These are phyloP conservation scores for Coemansia sp. DNA, from an alignment of 371 early-diverging fungal species.

Conservation along the genomic window DNA sequence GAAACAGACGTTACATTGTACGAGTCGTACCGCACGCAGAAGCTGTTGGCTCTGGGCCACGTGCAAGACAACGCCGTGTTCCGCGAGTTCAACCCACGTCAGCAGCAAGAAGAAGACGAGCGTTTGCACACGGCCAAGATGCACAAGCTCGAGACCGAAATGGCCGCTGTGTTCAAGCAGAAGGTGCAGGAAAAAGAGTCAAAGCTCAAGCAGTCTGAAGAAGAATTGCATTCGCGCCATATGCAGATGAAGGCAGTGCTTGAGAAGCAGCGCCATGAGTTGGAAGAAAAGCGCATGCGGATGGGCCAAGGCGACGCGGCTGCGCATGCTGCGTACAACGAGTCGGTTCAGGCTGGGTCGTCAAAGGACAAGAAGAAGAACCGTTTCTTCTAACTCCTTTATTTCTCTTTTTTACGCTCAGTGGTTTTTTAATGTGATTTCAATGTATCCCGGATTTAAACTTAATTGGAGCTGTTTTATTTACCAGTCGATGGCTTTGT, in stretches of 20 bases:
- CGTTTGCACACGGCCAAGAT: conserved; percentile 90
- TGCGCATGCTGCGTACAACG: conserved; percentile 57
- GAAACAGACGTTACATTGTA: conserved; percentile 80
- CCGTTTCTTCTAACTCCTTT: conserved; percentile 40
- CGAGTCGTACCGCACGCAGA: conserved; percentile 88
- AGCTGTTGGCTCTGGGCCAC: conserved; percentile 75
- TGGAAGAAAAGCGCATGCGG: conserved; percentile 90
- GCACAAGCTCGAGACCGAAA: conserved; percentile 97
- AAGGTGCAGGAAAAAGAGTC: conserved; percentile 98
- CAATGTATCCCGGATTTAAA: too few species aligned
- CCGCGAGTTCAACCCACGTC: conserved; percentile 84
- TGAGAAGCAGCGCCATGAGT: conserved; percentile 88
- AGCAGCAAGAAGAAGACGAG: conserved; percentile 92
- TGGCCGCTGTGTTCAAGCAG: conserved; percentile 96
- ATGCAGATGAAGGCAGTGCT: conserved; percentile 94
- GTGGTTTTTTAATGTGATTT: too few species aligned
- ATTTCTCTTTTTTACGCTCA: background rate
- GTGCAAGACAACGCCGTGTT: conserved; percentile 78
- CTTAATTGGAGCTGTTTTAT: background rate
- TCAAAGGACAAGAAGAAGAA: conserved; percentile 53
- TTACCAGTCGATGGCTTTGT: background rate
- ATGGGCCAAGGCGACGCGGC: conserved; percentile 24
- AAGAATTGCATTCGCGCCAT: conserved; percentile 94
- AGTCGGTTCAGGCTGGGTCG: conserved; percentile 61
- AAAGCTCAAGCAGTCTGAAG: conserved; percentile 94